Evolutionary conservation across 345 rosid species (phyloP), one percentile per base, ranked within the genome.

Genomic region (Aquilaria yunnanensis): DNA sequence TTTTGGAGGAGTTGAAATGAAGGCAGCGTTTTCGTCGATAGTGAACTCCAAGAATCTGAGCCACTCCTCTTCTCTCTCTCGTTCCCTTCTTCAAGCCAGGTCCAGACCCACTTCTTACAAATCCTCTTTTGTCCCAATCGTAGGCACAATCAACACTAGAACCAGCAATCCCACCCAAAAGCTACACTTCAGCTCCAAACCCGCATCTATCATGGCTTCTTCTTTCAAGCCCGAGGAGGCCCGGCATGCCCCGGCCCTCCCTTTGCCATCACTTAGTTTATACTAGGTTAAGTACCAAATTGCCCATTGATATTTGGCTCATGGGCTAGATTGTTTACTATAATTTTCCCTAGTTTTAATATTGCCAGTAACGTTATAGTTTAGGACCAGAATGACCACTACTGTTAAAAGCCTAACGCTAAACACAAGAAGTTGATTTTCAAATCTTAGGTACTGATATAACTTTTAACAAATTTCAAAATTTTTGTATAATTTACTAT

Each of bases 151-250:
- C 69, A 12, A 23, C 73, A 61, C 33, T 45, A 51, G 66, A 52
- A 74, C 14, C 37, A 61, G 5, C 54, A 67, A 51, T 59, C 47
- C 32, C n/a, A 46, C 32, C 62, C 14, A 47, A 2, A 76, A 48
- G 13, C 61, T 56, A 65, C 61, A 56, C 11, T 30, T 67, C 37
- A 62, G 58, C 10, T 53, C 76, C 63, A 70, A 67, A 45, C 70
- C 71, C 47, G 47, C 62, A 14, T 62, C 75, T 10, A 56, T 71
- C 46, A 85, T 87, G 91, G 81, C 89, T 2, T 69, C 90, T 14
- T 81, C 90, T 70, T 90, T 85, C 83, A 85, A 79, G 52, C 84
- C 95, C 5, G 97, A 88, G 65, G 77, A 83, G 66, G 87, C 99
- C 32, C 75, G 99, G 76, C 73, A 68, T 48, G 96, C 97, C 3